Base-by-base conservation (phyloP, 202 grass and related monocot genomes). In the Setaria italica region DNA sequence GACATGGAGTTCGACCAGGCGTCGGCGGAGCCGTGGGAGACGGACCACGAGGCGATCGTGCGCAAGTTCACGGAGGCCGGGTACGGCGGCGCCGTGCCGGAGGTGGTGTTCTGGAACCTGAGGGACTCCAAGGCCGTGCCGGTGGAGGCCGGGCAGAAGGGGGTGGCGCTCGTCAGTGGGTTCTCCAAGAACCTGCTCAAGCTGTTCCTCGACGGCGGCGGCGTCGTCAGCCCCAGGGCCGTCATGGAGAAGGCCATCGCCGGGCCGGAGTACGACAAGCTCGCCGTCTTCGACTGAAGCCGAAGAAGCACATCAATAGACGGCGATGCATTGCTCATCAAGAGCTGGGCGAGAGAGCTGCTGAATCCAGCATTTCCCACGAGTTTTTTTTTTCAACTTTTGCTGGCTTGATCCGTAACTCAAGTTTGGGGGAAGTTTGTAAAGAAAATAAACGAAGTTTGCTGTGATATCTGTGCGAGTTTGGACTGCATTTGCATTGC, bases 1-100 rank as follows among this genome's bases (percentile, higher is more conserved):
- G 92, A 97, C 86, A 92, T 97, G 94, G 92, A 97, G 83, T 97
- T 97, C 83, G 94, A 97, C 43, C 0, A 41, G 80, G 94, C 94
- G 54, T 94, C 92, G 17, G 71, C n/a, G 46, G 74, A 62, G n/a
- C 77, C 84, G 6, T 97, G 92, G 94, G 94, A 97, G 84, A 97
- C 94, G 35, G 92, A 94, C 73, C 79, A 97, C 63, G 92, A 90
- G 92, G 94, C 88, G n/a, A 92, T 92, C 63, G 37, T 80, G 49
- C 48, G 88, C 67, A 95, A 95, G 76, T 95, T 87, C 63, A 5
- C 29, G 11, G 85, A 75, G 68, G 86, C 70, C 2, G 90, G 90
- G 19, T 94, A 94, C 17, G 92, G 87, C 39, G 50, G 43, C 3
- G 60, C 70, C 0, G 74, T 94, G 57, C 87, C 90, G 21, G 81